Percentiles rank a stretch among this genome's conserved stretches.
Evolutionary conservation across 2,329 filamentous ascomycete genomes (phyloP).

Genomic region (Talaromyces piceae): DNA sequence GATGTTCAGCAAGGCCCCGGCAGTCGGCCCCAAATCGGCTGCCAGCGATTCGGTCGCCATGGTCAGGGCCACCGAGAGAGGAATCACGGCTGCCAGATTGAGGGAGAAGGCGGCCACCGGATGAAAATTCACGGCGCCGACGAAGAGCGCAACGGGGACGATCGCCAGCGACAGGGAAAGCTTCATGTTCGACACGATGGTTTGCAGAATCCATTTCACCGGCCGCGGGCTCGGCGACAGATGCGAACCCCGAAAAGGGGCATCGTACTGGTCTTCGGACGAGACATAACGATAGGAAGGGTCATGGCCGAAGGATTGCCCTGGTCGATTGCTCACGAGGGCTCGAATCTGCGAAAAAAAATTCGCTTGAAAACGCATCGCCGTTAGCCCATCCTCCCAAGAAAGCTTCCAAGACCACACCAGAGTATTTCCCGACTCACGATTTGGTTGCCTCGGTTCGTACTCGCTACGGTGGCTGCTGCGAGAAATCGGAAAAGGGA

Average conservation of each 20-base stretch:
- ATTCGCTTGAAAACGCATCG: not conserved
- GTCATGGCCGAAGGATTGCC: not conserved
- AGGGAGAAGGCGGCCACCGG: constrained; percentile 42
- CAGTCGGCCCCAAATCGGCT: constrained; percentile 59
- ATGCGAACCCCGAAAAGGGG: not conserved
- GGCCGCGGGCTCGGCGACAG: not conserved
- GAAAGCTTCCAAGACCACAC: not conserved
- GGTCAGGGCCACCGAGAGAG: constrained; percentile 60
- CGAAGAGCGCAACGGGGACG: not conserved
- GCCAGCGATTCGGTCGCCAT: constrained; percentile 66
- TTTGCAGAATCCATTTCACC: not conserved
- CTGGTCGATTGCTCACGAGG: not conserved
- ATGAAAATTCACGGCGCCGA: not conserved
- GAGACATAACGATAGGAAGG: not conserved
- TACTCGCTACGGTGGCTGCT: not conserved
- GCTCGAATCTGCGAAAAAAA: not conserved
- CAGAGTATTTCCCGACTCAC: not conserved
- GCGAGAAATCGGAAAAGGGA: not conserved
- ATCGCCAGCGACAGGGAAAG: not conserved
- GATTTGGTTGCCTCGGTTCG: not conserved
- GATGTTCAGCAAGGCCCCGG: constrained; percentile 63
- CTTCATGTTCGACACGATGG: not conserved
- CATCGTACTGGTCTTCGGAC: not conserved
- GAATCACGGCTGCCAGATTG: constrained; percentile 66
- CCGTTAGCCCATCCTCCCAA: not conserved